A percentile compares a stretch with the other conserved stretches of the same genome.
phyloP scores from a whole-genome alignment of 108 stramenopile genomes.

The Mayamaea pseudoterrestris region DNA sequence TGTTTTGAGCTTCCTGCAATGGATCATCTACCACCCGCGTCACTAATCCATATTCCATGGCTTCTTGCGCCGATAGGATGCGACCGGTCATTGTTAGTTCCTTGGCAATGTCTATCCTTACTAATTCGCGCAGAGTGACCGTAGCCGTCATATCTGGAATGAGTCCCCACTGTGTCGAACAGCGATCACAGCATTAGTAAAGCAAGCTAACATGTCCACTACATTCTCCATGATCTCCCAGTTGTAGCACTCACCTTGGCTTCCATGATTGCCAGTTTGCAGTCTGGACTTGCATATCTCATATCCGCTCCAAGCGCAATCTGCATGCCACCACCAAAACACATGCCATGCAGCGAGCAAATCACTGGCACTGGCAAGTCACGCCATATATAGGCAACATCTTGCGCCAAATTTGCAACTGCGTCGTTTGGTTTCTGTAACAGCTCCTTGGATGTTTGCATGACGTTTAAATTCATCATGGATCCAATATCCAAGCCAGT shows the following conservation, averaged over 20 bases:
- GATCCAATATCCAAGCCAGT: conserved; percentile 72
- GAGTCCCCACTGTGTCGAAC: conserved; percentile 85
- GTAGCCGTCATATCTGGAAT: conserved; percentile 86
- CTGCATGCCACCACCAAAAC: conserved; percentile 85
- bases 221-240: too few species aligned
- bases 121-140: conserved; percentile 56
- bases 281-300: conserved; percentile 64
- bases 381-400: conserved; percentile 78
- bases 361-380: conserved; percentile 79
- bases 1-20: conserved; percentile 49
- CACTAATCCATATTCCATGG: conserved; percentile 52
- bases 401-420: conserved; percentile 78
- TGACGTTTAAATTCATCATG: conserved; percentile 20
- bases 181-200: too few species aligned
- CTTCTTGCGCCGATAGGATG: conserved; percentile 59
- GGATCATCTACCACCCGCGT: conserved; percentile 71
- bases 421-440: conserved; percentile 39
- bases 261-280: conserved; percentile 82
- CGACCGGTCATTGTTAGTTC: conserved; percentile 82
- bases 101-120: conserved; percentile 72
- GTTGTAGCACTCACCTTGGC: too few species aligned
- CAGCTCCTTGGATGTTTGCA: conserved; percentile 18
- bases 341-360: conserved; percentile 74
- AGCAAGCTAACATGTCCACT: too few species aligned
- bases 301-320: conserved; percentile 85